phyloP scores from a whole-genome alignment of 441 rosid genomes.

The Brassica balearica region DNA sequence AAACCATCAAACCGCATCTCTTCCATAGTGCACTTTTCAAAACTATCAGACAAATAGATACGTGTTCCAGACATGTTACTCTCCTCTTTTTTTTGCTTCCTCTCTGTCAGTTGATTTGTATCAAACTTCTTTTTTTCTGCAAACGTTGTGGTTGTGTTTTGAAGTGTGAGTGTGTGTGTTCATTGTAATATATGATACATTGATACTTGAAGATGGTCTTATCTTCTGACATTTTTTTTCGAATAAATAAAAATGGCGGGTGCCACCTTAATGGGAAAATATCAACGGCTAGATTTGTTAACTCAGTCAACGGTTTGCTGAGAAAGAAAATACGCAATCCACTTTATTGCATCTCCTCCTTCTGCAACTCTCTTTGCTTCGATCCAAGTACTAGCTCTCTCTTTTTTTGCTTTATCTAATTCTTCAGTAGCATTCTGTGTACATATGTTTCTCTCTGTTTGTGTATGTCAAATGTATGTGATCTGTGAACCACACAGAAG shows the following conservation, averaged over 20 bases:
- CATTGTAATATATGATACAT: background rate
- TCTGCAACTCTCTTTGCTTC: too few relatives aligned
- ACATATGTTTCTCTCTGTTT: too few relatives aligned
- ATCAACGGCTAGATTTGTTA: background rate
- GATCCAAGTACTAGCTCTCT: too few relatives aligned
- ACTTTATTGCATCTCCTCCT: constrained; percentile 11
- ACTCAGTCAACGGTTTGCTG: too few relatives aligned
- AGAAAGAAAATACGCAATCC: too few relatives aligned
- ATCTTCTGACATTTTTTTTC: background rate
- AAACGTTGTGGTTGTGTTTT: background rate
- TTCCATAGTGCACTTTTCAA: background rate
- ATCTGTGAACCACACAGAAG: too few relatives aligned
- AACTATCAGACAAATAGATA: background rate
- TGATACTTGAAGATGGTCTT: background rate
- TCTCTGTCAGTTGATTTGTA: background rate
- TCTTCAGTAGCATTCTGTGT: too few relatives aligned
- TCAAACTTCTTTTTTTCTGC: background rate
- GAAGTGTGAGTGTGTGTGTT: background rate
- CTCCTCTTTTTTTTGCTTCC: background rate
- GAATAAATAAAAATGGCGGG: too few relatives aligned
- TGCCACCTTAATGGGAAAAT: background rate
- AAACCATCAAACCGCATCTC: background rate
- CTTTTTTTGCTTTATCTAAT: too few relatives aligned
- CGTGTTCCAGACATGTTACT: background rate
- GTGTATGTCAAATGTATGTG: too few relatives aligned